Evolutionary conservation across 768 basidiomycete genomes (phyloP).

Genomic region (Mycena filopes): DNA sequence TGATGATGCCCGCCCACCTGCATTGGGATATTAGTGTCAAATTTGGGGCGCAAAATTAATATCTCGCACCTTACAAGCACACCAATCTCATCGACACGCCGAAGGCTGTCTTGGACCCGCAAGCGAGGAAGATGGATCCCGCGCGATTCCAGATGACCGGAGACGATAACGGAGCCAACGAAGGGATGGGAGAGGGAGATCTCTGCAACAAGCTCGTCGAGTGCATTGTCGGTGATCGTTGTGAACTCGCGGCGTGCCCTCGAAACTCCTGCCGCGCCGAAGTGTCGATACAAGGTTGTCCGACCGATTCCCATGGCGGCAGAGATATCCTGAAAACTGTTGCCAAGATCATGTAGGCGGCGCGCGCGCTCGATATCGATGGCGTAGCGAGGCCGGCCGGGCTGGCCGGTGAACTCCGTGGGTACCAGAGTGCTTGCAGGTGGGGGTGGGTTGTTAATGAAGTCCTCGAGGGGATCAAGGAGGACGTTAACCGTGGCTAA

Average conservation of each 20-base stretch:
- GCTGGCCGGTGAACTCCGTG: too few relatives aligned
- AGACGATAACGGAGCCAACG: conserved; percentile 38
- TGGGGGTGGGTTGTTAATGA: too few relatives aligned
- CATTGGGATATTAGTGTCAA: neutral
- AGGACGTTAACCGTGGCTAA: too few relatives aligned
- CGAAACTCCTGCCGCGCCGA: neutral
- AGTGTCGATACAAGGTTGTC: conserved; percentile 15
- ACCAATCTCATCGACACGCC: conserved; percentile 38
- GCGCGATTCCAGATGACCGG: conserved; percentile 36
- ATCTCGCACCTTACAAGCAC: conserved; percentile 28
- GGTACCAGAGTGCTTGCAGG: too few relatives aligned
- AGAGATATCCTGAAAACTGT: conserved; percentile 19
- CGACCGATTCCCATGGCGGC: conserved; percentile 21
- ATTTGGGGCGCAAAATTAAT: neutral
- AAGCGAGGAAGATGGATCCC: conserved; percentile 35
- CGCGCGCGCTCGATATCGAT: too few relatives aligned
- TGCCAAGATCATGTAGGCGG: conserved; percentile 26
- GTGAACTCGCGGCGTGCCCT: conserved; percentile 9
- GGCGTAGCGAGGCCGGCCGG: too few relatives aligned
- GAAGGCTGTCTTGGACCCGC: conserved; percentile 33
- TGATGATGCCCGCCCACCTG: conserved; percentile 28
- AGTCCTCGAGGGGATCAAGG: too few relatives aligned
- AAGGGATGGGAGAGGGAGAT: conserved; percentile 26
- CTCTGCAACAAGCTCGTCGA: conserved; percentile 16
- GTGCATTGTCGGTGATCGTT: conserved; percentile 6